phyloP scores from a whole-genome alignment of 371 early-diverging fungal species.

The Rhizopus delemar region DNA sequence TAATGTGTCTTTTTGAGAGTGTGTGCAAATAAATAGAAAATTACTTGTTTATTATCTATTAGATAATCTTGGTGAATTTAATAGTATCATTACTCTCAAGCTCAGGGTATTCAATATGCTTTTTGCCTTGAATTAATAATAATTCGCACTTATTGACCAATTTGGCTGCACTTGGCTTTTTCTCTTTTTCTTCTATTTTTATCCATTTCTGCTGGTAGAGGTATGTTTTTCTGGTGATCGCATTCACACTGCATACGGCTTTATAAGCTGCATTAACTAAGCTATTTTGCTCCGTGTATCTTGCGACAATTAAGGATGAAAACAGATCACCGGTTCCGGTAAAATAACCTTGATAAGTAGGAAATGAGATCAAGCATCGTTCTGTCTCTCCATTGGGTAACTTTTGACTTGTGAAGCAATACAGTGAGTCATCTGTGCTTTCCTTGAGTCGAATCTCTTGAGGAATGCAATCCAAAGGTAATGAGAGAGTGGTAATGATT shows the following conservation, averaged over 20 bases:
- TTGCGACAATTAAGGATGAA: constrained; percentile 73
- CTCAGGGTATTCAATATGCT: constrained; percentile 60
- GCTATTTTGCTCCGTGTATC: constrained; percentile 30
- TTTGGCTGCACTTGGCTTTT: constrained; percentile 36
- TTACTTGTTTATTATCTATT: neutral
- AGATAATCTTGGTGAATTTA: constrained; percentile 6
- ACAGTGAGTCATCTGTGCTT: constrained; percentile 29
- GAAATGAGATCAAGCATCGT: constrained; percentile 73
- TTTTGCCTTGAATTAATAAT: constrained; percentile 64
- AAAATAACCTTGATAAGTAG: constrained; percentile 75
- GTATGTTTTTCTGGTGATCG: constrained; percentile 68
- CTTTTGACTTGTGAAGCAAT: constrained; percentile 42
- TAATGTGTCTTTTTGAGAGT: neutral
- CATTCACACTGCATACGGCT: constrained; percentile 72
- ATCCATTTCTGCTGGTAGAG: constrained; percentile 37
- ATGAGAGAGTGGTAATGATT: constrained; percentile 70
- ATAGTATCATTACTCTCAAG: constrained; percentile 12
- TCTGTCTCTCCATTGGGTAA: constrained; percentile 14
- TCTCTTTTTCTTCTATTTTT: constrained; percentile 26
- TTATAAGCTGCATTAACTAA: constrained; percentile 51
- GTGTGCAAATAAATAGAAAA: neutral
- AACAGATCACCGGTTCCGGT: constrained; percentile 95
- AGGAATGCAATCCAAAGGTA: constrained; percentile 42
- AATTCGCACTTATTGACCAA: constrained; percentile 63
- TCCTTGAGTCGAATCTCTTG: constrained; percentile 26